Percentiles rank a stretch among this genome's conserved stretches.
Conservation (phyloP, 2,329 filamentous ascomycete genomes). For the Coniochaeta sp. region DNA sequence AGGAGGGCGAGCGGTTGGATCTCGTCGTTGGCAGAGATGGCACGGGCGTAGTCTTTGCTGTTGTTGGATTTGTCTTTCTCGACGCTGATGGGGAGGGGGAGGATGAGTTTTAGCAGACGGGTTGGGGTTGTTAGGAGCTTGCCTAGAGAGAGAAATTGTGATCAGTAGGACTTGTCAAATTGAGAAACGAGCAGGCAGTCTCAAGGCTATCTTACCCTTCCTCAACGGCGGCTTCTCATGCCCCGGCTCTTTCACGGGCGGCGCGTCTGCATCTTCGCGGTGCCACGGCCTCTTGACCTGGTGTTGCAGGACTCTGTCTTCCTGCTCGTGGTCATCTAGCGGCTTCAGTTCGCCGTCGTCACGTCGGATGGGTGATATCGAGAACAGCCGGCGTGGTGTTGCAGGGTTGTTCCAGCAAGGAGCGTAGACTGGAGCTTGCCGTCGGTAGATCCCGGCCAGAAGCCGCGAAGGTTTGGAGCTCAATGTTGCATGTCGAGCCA, state of each 20-base stretch:
- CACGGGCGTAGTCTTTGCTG: slow-evolving; percentile 23
- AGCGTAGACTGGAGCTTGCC: not conserved
- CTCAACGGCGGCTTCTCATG: slow-evolving; percentile 16
- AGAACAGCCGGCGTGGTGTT: not conserved
- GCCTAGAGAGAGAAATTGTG: slow-evolving; percentile 30
- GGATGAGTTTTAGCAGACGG: slow-evolving; percentile 69
- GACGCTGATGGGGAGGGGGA: slow-evolving; percentile 53
- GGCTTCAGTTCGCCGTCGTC: slow-evolving; percentile 11
- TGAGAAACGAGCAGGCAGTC: too few species aligned
- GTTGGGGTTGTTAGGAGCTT: slow-evolving; percentile 77
- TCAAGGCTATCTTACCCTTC: slow-evolving; percentile 25
- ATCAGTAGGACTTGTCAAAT: not conserved
- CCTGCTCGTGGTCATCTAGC: slow-evolving; percentile 26
- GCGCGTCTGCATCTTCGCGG: slow-evolving; percentile 45
- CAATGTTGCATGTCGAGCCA: slow-evolving; percentile 7
- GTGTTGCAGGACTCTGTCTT: slow-evolving; percentile 38
- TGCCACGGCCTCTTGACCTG: slow-evolving; percentile 60
- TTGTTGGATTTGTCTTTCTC: slow-evolving; percentile 28
- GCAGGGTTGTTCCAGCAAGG: not conserved
- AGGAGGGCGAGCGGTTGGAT: slow-evolving; percentile 82
- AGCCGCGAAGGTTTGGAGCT: not conserved
- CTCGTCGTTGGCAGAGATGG: slow-evolving; percentile 26
- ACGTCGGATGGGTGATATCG: not conserved
- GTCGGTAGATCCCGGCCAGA: not conserved
- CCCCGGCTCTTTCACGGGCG: slow-evolving; percentile 20